These are phyloP conservation scores for Colletotrichum incanum DNA, from an alignment of 2,329 filamentous ascomycete genomes.

Conservation along the genomic window DNA sequence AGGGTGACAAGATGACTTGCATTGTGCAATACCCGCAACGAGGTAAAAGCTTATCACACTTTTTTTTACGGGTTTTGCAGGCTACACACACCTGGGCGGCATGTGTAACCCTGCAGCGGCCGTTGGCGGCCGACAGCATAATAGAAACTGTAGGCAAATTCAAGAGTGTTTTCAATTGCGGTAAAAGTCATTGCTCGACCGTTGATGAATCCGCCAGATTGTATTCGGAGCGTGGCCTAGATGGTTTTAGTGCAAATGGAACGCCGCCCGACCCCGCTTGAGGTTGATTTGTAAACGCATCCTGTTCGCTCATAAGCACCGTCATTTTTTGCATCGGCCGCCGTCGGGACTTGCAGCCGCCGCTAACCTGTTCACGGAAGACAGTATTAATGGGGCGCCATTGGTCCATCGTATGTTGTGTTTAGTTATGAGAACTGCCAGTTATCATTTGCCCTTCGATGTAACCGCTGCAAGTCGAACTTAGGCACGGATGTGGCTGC, in stretches of 20 bases:
- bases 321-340: background rate
- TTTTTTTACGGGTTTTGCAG: conserved; percentile 42
- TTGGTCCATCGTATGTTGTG: background rate
- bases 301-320: background rate
- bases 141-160: too few relatives aligned
- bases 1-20: conserved; percentile 8
- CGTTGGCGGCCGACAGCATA: conserved; percentile 1
- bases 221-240: background rate
- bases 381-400: background rate
- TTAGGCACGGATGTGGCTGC: conserved; percentile 9
- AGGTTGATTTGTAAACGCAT: conserved; percentile 24
- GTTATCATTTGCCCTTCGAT: background rate
- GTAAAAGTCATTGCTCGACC: too few relatives aligned
- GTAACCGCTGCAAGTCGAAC: background rate
- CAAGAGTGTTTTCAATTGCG: too few relatives aligned
- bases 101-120: background rate
- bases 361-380: background rate
- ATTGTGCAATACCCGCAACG: conserved; percentile 34
- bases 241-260: background rate
- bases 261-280: background rate
- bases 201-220: too few relatives aligned
- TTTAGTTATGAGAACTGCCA: background rate
- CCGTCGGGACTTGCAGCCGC: conserved; percentile 19
- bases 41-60: conserved; percentile 39
- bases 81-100: conserved; percentile 31